Conservation (phyloP, 2,329 filamentous ascomycete species). For the Gaeumannomyces sp. region DNA sequence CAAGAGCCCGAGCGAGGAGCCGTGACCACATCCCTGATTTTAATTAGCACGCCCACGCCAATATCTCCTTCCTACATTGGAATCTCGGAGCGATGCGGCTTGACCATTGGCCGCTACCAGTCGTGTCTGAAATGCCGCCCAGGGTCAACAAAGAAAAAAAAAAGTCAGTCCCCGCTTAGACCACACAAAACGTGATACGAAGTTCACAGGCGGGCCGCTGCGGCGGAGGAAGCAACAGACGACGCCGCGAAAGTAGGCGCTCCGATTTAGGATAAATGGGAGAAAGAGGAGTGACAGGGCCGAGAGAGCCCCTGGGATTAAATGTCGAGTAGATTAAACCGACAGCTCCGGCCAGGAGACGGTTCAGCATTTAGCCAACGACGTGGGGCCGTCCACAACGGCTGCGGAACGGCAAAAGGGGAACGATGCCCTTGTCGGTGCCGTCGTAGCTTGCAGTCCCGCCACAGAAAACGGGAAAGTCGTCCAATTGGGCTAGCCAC, state of each 20-base stretch:
- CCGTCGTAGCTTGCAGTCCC: background rate
- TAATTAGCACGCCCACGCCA: background rate
- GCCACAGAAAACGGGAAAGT: background rate
- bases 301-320: no score
- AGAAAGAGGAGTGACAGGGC: background rate
- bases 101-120: background rate
- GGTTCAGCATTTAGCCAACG: background rate
- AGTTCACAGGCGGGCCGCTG: no score
- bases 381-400: background rate
- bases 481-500: no score
- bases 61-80: background rate
- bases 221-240: background rate
- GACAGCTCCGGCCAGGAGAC: background rate
- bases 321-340: background rate
- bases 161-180: background rate
- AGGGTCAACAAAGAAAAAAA: background rate
- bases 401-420: background rate
- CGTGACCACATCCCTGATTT: background rate
- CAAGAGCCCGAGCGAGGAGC: background rate
- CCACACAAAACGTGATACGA: no score
- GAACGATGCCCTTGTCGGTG: no score
- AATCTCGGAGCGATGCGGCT: background rate
- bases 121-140: background rate
- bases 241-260: background rate
- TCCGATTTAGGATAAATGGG: constrained; percentile 3